Conservation (phyloP, 1,284 basidiomycete species). For the Apiotrichum gracile region DNA sequence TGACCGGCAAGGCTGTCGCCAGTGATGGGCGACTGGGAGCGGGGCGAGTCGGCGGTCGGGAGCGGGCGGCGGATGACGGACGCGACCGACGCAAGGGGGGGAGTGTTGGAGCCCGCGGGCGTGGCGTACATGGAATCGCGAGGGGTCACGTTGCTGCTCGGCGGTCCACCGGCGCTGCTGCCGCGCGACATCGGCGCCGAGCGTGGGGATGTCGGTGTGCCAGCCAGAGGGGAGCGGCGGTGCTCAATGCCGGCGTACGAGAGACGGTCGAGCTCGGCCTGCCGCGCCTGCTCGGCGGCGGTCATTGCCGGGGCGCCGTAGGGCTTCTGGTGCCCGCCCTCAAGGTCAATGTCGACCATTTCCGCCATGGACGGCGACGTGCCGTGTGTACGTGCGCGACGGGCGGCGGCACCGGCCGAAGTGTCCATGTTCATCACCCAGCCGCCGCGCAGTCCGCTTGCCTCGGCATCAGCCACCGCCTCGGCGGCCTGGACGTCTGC, state of each 20-base stretch:
- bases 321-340: conserved; percentile 37
- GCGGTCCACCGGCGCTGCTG: background rate
- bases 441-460: conserved; percentile 43
- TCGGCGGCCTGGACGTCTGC: conserved; percentile 47
- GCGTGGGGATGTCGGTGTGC: conserved; percentile 13
- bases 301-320: conserved; percentile 35
- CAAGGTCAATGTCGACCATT: conserved; percentile 49
- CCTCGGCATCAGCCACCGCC: conserved; percentile 45
- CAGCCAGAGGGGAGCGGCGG: conserved; percentile 16
- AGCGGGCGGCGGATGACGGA: conserved; percentile 28
- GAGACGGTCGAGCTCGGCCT: conserved; percentile 33
- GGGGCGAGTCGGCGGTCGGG: conserved; percentile 15
- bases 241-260: conserved; percentile 32
- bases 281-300: conserved; percentile 23
- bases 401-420: conserved; percentile 18
- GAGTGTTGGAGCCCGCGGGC: background rate
- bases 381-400: conserved; percentile 12
- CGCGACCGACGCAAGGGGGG: background rate
- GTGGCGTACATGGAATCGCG: conserved; percentile 4
- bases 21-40: conserved; percentile 1
- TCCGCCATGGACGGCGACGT: conserved; percentile 20
- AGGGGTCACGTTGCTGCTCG: background rate
- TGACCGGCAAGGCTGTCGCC: conserved; percentile 2
- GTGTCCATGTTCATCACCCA: conserved; percentile 48
- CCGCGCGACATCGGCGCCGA: conserved; percentile 25